phyloP scores from a whole-genome alignment of 306 rosid genomes.

The Comarum palustre region DNA sequence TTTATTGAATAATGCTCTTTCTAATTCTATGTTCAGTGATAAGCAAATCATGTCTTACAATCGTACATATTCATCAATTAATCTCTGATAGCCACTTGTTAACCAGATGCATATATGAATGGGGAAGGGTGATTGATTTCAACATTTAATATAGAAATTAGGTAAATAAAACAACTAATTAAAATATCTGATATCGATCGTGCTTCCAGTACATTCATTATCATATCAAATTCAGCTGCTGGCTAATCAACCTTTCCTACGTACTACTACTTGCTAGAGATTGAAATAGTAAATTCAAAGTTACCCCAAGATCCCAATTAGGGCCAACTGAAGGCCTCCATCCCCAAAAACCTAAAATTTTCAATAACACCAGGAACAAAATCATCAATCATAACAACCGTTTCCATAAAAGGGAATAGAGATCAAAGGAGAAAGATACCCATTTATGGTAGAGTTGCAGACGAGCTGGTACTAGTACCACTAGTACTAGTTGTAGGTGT shows the following conservation, averaged over 20 bases:
- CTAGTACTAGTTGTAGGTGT: neutral
- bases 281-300: conserved; percentile 4
- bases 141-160: neutral
- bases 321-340: neutral
- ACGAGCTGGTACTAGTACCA: neutral
- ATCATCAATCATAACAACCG: neutral
- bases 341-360: conserved; percentile 7
- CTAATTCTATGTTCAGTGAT: neutral
- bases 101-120: neutral
- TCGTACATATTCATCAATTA: neutral
- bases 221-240: neutral
- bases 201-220: conserved; percentile 2
- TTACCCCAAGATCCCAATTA: neutral
- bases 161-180: neutral
- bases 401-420: neutral
- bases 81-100: neutral
- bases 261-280: neutral
- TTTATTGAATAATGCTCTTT: neutral
- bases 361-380: conserved; percentile 5
- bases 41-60: neutral
- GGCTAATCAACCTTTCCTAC: neutral
- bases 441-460: neutral
- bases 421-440: conserved; percentile 8
- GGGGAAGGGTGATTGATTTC: neutral
- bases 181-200: conserved; percentile 7